These are phyloP conservation scores for Fusarium domesticum DNA, from an alignment of 2,329 filamentous ascomycete genomes.

Conservation along the genomic window DNA sequence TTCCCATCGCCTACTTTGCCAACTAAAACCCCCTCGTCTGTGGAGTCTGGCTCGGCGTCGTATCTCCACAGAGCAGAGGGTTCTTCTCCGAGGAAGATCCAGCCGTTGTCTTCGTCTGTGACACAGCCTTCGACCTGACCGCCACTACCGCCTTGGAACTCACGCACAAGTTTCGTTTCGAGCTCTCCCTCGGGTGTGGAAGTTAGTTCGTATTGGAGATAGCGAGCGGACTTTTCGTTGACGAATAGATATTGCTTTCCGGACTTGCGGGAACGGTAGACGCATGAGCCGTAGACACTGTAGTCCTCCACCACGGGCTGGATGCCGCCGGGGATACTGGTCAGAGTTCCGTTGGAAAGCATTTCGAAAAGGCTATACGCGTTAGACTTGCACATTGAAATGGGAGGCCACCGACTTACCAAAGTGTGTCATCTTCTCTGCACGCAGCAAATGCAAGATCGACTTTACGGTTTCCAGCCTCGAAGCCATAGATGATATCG, in stretches of 20 bases:
- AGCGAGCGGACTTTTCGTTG: constrained; percentile 52
- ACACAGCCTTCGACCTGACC: constrained; percentile 56
- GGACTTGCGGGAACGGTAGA: constrained; percentile 46
- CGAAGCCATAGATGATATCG: constrained; percentile 51
- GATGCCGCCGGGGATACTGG: constrained; percentile 41
- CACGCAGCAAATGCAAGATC: constrained; percentile 52
- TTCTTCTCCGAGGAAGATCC: constrained; percentile 51
- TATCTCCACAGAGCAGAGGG: constrained; percentile 52
- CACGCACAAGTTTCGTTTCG: constrained; percentile 46
- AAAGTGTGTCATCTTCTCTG: constrained; percentile 49
- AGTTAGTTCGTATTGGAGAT: constrained; percentile 51
- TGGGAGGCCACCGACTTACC: constrained; percentile 35
- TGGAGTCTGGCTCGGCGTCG: constrained; percentile 46
- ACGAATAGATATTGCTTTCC: constrained; percentile 53
- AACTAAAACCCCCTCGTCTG: constrained; percentile 34
- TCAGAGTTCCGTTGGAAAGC: constrained; percentile 43
- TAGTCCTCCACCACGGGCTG: constrained; percentile 47
- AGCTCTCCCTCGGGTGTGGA: constrained; percentile 40
- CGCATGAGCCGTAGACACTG: constrained; percentile 51
- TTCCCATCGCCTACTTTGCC: constrained; percentile 46
- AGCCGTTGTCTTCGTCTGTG: constrained; percentile 48
- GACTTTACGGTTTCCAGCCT: constrained; percentile 40
- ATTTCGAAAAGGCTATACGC: constrained; percentile 47
- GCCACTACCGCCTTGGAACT: constrained; percentile 49
- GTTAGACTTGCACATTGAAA: constrained; percentile 1